Evolutionary conservation across 2,329 filamentous ascomycete species (phyloP), one percentile per base, ranked within the genome.

Genomic region (Ophiostoma triangulosporum): DNA sequence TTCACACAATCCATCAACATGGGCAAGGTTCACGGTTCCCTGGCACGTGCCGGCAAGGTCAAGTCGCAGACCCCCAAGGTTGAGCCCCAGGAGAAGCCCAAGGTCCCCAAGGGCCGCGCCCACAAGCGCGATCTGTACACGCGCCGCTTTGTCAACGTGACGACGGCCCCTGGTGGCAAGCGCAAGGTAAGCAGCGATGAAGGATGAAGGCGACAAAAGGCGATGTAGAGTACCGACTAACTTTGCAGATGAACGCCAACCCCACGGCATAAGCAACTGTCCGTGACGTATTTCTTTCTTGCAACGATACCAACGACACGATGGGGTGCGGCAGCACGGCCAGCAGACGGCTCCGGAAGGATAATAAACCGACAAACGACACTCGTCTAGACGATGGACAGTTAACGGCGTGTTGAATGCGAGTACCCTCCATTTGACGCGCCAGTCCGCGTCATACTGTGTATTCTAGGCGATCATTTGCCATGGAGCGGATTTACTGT

Each of bases 51-150:
- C 77, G 88, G 88, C 78, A 95, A 95, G 82, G 89, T 95, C 83
- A 94, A 95, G 86, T 91, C 87, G 76, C 87, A 91, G 76, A 91
- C 86, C 65, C 86, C 86, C 69, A 90, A 91, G 83, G 86, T 89
- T 73, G 87, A 93, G 75, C 74, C 79, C 57, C 85, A 90, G 75
- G 90, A 96, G 84, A 95, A 95, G 85, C 78, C 86, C 76, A 96
- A 97, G 86, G 80, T 77, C 65, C 89, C 91, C 70, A 96, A 96
- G 84, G 91, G 91, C 70, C 89, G 91, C 70, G 91, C 91, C 65
- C 88, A 93, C 78, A 97, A 97, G 89, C 83, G 91, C 69, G 83
- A 94, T 72, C 83, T 81, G 73, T 96, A 96, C 83, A 95, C 88
- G 66, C 86, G 91, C 72, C 89, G 91, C 68, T 97, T 97, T 78